Conservation (phyloP, 768 basidiomycete species). For the Candolleomyces eurysporus region DNA sequence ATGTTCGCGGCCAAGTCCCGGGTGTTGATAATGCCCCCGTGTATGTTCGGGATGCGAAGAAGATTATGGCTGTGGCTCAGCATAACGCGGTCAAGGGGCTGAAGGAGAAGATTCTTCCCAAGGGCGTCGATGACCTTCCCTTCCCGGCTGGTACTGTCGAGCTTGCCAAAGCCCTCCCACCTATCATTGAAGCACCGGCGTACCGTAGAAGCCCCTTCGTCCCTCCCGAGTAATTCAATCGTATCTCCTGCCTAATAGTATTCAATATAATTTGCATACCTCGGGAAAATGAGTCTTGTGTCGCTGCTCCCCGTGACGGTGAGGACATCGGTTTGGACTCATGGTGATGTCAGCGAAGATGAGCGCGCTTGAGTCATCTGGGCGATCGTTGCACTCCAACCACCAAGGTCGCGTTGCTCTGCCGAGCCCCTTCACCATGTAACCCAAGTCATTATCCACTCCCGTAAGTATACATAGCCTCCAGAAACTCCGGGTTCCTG, state of each 20-base stretch:
- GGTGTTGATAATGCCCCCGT: conserved; percentile 89
- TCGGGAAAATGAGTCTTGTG: conserved; percentile 4
- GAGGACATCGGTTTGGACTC: too few species aligned
- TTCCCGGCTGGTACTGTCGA: conserved; percentile 89
- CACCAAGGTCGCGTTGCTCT: conserved; percentile 7
- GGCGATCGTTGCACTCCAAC: too few species aligned
- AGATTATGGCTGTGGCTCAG: conserved; percentile 65
- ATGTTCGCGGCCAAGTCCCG: conserved; percentile 88
- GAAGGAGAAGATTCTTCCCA: conserved; percentile 76
- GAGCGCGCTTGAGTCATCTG: too few species aligned
- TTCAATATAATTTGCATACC: conserved; percentile 7
- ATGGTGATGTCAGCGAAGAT: too few species aligned
- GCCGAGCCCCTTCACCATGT: not conserved
- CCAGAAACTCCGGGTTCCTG: too few species aligned
- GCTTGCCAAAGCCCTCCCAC: conserved; percentile 64
- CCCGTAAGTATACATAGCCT: too few species aligned
- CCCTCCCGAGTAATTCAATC: conserved; percentile 54
- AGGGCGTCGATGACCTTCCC: conserved; percentile 80
- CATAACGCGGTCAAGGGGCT: conserved; percentile 70
- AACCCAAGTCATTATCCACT: too few species aligned
- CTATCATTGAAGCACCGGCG: conserved; percentile 67
- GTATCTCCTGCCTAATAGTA: conserved; percentile 6
- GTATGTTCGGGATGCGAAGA: conserved; percentile 84
- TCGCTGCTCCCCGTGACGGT: not conserved
- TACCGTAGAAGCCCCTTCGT: conserved; percentile 78